Evolutionary conservation across 2,329 filamentous ascomycete genomes (phyloP).

Genomic region (Aureobasidium sp.): DNA sequence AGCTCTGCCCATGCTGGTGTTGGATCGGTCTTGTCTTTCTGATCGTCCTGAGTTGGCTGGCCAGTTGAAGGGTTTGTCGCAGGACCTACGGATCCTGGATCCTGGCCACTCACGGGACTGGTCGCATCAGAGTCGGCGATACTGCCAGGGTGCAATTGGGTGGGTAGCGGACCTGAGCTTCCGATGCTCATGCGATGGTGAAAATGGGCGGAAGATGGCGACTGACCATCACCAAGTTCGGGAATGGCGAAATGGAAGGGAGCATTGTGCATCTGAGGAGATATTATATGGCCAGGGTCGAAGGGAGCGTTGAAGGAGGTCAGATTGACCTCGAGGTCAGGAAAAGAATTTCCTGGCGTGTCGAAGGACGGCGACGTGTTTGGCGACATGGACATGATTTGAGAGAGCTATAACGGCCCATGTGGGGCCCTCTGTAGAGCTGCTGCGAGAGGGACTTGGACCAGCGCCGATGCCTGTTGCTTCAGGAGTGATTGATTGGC

Average conservation of each 20-base stretch:
- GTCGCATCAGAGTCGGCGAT: conserved; percentile 22
- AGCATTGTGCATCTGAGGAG: conserved; percentile 6
- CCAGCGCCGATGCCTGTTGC: not conserved
- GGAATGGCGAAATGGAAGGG: conserved; percentile 14
- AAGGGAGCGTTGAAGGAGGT: conserved; percentile 1
- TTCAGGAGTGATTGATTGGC: not conserved
- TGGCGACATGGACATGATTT: conserved; percentile 5
- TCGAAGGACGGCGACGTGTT: conserved; percentile 9
- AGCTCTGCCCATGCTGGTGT: conserved; percentile 42
- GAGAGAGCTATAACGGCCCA: conserved; percentile 10
- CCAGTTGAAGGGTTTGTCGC: conserved; percentile 4
- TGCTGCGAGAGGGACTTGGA: not conserved
- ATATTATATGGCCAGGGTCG: not conserved
- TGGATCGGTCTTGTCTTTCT: conserved; percentile 21
- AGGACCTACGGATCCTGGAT: not conserved
- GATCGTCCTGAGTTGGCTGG: conserved; percentile 8
- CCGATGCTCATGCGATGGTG: conserved; percentile 23
- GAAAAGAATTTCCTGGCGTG: not conserved
- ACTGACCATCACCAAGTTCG: conserved; percentile 17
- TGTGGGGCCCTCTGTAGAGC: conserved; percentile 7
- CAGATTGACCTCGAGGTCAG: not conserved
- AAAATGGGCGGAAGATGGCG: conserved; percentile 25
- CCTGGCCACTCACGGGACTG: conserved; percentile 18
- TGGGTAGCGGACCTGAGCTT: conserved; percentile 19
- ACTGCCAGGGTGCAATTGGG: conserved; percentile 19